Conservation (phyloP, 345 rosid species). For the Populus euphratica region DNA sequence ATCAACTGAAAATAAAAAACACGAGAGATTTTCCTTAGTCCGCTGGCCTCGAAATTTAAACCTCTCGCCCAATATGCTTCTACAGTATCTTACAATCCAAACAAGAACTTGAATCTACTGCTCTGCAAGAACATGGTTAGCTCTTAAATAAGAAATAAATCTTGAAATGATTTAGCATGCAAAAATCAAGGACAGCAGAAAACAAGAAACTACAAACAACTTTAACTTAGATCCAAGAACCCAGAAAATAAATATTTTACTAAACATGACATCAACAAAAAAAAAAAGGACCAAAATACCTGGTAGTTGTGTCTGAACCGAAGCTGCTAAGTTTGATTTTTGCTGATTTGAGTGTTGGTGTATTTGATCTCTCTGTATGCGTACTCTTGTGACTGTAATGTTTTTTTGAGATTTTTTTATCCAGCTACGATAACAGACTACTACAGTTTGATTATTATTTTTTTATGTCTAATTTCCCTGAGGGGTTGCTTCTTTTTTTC, state of each 20-base stretch:
- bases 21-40: neutral
- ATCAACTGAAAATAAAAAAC: neutral
- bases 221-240: neutral
- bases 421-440: too few species aligned
- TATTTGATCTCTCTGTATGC: too few species aligned
- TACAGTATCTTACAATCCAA: neutral
- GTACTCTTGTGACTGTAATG: too few species aligned
- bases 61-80: neutral
- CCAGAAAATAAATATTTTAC: neutral
- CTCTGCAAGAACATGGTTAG: constrained; percentile 2
- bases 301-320: neutral
- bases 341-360: neutral
- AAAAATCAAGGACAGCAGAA: neutral
- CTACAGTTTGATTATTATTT: neutral
- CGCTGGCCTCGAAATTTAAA: neutral
- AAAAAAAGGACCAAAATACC: neutral
- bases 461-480: neutral
- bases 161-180: neutral
- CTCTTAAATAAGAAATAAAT: neutral
- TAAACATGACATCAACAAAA: neutral
- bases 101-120: neutral
- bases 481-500: neutral
- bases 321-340: neutral
- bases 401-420: neutral
- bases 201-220: neutral